These are phyloP conservation scores for Xylariaceae sp. DNA, from an alignment of 2,329 filamentous ascomycete genomes.

Conservation along the genomic window DNA sequence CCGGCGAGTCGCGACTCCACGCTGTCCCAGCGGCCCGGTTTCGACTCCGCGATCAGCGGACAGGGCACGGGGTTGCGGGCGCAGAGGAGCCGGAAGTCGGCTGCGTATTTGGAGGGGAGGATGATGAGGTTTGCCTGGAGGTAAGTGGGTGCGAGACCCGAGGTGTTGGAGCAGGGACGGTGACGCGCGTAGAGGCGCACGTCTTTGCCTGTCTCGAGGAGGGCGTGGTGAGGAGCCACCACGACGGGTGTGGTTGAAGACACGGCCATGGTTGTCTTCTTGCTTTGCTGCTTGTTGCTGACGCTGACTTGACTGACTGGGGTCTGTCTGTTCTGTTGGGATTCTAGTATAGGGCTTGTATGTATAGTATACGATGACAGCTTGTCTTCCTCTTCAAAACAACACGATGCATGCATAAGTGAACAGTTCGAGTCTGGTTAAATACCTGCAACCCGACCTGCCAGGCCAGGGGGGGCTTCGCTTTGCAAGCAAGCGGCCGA, in stretches of 20 bases:
- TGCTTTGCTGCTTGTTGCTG: no score
- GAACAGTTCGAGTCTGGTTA: background rate
- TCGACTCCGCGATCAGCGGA: constrained; percentile 52
- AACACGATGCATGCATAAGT: background rate
- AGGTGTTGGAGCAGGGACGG: constrained; percentile 42
- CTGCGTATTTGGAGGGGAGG: constrained; percentile 50
- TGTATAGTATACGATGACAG: no score
- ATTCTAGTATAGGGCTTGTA: no score
- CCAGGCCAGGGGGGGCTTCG: background rate
- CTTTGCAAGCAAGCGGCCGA: background rate
- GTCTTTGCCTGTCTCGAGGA: constrained; percentile 31
- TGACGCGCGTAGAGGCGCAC: constrained; percentile 41
- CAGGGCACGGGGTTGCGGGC: constrained; percentile 58
- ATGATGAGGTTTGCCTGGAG: constrained; percentile 60
- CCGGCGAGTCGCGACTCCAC: constrained; percentile 33
- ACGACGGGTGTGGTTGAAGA: constrained; percentile 3
- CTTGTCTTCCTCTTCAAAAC: no score
- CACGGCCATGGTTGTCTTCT: constrained; percentile 5
- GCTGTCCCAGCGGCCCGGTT: constrained; percentile 38
- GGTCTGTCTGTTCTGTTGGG: no score
- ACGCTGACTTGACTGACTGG: background rate
- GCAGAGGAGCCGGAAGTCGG: constrained; percentile 55
- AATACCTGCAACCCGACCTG: background rate
- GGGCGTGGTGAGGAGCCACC: no score
- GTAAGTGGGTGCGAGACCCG: constrained; percentile 50